Evolutionary conservation across 2,329 filamentous ascomycete species (phyloP).

Genomic region (Trichoderma koningii): DNA sequence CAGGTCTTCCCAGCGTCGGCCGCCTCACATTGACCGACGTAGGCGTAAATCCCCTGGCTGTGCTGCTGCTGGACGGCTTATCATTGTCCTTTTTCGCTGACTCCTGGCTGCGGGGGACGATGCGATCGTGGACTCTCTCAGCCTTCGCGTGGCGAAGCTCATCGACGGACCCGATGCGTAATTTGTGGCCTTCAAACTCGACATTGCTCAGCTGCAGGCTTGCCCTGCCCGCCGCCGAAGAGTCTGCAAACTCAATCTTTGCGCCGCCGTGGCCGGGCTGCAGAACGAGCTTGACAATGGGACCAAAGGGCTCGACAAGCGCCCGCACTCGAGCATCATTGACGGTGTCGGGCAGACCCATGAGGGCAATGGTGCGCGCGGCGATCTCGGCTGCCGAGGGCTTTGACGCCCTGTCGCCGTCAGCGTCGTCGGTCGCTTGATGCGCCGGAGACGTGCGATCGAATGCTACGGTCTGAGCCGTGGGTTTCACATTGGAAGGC

Average conservation of each 20-base stretch:
- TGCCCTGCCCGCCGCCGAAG: conserved; percentile 71
- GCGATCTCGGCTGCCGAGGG: conserved; percentile 51
- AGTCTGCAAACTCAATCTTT: conserved; percentile 76
- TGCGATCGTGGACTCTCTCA: conserved; percentile 40
- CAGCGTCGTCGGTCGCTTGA: conserved; percentile 40
- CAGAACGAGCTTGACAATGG: conserved; percentile 73
- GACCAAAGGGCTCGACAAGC: conserved; percentile 69
- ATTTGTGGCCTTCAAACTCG: conserved; percentile 55
- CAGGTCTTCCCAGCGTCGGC: conserved; percentile 45
- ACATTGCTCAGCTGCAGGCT: conserved; percentile 59
- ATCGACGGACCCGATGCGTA: conserved; percentile 57
- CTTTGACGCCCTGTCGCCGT: conserved; percentile 46
- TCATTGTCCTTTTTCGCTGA: conserved; percentile 35
- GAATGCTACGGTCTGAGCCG: conserved; percentile 48
- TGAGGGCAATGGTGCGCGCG: conserved; percentile 74
- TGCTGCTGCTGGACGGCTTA: conserved; percentile 28
- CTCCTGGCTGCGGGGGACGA: conserved; percentile 36
- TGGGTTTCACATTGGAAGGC: conserved; percentile 58
- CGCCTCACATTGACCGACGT: conserved; percentile 47
- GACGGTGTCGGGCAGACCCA: conserved; percentile 88
- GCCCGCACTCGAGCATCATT: conserved; percentile 81
- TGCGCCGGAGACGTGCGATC: conserved; percentile 41
- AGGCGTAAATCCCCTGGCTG: conserved; percentile 45
- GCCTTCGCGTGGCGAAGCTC: conserved; percentile 57
- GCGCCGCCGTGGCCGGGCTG: conserved; percentile 83